phyloP scores from a whole-genome alignment of 208 protist species.

The Wallacemonas sp. region DNA sequence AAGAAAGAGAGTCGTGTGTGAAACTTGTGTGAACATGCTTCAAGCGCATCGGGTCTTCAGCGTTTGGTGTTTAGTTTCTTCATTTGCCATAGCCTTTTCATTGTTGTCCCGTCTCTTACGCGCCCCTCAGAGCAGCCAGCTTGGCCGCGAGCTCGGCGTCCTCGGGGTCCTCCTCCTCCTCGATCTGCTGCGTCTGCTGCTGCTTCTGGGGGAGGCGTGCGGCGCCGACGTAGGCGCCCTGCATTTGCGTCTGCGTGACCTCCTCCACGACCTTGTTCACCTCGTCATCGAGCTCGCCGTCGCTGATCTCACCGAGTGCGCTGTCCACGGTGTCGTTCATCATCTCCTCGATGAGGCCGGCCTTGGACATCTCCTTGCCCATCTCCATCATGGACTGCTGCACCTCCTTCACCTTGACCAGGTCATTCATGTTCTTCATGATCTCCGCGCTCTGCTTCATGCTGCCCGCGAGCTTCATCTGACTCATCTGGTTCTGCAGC shows the following conservation, averaged over 20 bases:
- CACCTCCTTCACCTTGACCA: slow-evolving; percentile 83
- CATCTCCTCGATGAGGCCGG: slow-evolving; percentile 91
- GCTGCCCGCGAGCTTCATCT: slow-evolving; percentile 75
- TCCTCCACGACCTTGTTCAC: slow-evolving; percentile 89
- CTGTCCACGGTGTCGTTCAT: slow-evolving; percentile 88
- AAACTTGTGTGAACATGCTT: too few relatives aligned
- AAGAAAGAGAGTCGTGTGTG: too few relatives aligned
- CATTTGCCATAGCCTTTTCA: neutral
- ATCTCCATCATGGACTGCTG: slow-evolving; percentile 75
- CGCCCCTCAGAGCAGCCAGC: slow-evolving; percentile 58
- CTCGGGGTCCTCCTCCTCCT: slow-evolving; percentile 39
- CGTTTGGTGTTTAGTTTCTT: too few relatives aligned
- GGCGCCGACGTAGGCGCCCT: slow-evolving; percentile 54
- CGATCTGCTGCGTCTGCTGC: slow-evolving; percentile 28
- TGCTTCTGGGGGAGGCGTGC: slow-evolving; percentile 43
- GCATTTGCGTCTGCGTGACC: slow-evolving; percentile 72
- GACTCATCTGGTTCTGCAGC: slow-evolving; percentile 79
- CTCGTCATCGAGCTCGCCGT: slow-evolving; percentile 88
- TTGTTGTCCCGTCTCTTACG: neutral
- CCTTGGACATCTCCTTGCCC: slow-evolving; percentile 87
- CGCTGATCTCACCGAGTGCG: slow-evolving; percentile 80
- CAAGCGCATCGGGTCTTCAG: too few relatives aligned
- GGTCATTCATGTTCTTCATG: slow-evolving; percentile 87
- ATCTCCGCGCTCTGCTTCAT: slow-evolving; percentile 75
- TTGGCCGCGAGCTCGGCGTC: slow-evolving; percentile 51